phyloP scores from a whole-genome alignment of 176 grass and related monocot genomes.

The Elaeis guineensis region DNA sequence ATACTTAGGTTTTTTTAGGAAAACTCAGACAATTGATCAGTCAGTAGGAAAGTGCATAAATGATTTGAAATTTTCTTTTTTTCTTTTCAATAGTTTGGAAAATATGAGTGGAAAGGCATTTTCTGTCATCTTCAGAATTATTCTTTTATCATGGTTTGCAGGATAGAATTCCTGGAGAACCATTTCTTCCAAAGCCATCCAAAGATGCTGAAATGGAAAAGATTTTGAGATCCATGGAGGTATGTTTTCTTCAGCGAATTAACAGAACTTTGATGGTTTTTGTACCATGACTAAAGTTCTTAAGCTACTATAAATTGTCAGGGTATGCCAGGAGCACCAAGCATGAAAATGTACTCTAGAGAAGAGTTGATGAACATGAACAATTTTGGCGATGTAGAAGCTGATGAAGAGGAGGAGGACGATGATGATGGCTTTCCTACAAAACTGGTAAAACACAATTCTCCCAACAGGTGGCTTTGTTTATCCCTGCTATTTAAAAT shows the following conservation, averaged over 20 bases:
- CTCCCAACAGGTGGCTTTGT: no score
- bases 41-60: no score
- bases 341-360: slow-evolving; percentile 96
- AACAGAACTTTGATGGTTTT: no score
- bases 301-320: slow-evolving; percentile 17
- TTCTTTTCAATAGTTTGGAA: no score
- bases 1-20: no score
- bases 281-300: not conserved
- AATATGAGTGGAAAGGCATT: no score
- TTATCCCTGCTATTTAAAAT: no score
- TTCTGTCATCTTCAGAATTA: no score
- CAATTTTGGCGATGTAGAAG: slow-evolving; percentile 52
- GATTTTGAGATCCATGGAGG: slow-evolving; percentile 85
- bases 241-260: slow-evolving; percentile 10
- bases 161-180: slow-evolving; percentile 73
- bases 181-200: slow-evolving; percentile 72
- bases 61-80: no score
- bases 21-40: no score
- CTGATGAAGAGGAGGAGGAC: slow-evolving; percentile 63
- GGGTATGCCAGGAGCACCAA: slow-evolving; percentile 82
- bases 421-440: slow-evolving; percentile 39
- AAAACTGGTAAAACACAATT: slow-evolving; percentile 53
- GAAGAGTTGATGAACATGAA: slow-evolving; percentile 82
- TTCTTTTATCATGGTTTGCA: slow-evolving; percentile 17
- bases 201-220: slow-evolving; percentile 94